Conservation (phyloP, 352 stramenopile genomes). For the Globisporangium spiculum region DNA sequence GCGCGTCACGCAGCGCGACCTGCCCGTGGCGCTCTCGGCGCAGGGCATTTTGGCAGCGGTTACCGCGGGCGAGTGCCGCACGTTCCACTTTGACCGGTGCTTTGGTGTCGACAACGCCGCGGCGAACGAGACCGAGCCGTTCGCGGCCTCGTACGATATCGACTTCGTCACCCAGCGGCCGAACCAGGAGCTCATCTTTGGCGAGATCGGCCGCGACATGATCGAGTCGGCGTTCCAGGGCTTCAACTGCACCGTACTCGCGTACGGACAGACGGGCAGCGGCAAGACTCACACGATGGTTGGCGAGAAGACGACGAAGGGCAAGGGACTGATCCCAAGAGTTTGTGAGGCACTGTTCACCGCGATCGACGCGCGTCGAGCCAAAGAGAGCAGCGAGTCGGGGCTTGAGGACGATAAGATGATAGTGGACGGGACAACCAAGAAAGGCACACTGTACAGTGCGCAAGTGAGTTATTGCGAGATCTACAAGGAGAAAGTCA, state of each 20-base stretch:
- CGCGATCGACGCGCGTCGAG: slow-evolving; percentile 49
- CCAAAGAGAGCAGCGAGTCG: slow-evolving; percentile 19
- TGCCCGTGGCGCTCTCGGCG: slow-evolving; percentile 26
- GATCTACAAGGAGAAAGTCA: slow-evolving; percentile 89
- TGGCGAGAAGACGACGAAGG: slow-evolving; percentile 50
- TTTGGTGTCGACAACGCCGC: slow-evolving; percentile 47
- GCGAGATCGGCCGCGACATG: slow-evolving; percentile 68
- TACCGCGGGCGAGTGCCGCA: slow-evolving; percentile 47
- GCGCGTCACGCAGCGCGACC: slow-evolving; percentile 21
- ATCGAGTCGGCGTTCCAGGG: slow-evolving; percentile 74
- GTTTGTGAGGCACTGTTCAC: slow-evolving; percentile 79
- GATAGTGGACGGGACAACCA: background rate
- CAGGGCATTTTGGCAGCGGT: slow-evolving; percentile 33
- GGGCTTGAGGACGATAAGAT: slow-evolving; percentile 13
- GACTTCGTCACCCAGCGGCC: slow-evolving; percentile 38
- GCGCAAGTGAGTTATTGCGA: slow-evolving; percentile 77
- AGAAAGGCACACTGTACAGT: slow-evolving; percentile 41
- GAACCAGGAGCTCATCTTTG: slow-evolving; percentile 76
- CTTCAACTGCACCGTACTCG: slow-evolving; percentile 78
- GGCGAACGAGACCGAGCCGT: slow-evolving; percentile 31
- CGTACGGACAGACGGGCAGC: slow-evolving; percentile 68
- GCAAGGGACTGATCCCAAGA: slow-evolving; percentile 74
- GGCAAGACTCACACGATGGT: slow-evolving; percentile 86
- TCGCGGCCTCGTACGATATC: slow-evolving; percentile 38
- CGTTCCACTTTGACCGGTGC: slow-evolving; percentile 79